Evolutionary conservation across 1,284 basidiomycete species (phyloP).

Genomic region (Cerioporus squamosus): DNA sequence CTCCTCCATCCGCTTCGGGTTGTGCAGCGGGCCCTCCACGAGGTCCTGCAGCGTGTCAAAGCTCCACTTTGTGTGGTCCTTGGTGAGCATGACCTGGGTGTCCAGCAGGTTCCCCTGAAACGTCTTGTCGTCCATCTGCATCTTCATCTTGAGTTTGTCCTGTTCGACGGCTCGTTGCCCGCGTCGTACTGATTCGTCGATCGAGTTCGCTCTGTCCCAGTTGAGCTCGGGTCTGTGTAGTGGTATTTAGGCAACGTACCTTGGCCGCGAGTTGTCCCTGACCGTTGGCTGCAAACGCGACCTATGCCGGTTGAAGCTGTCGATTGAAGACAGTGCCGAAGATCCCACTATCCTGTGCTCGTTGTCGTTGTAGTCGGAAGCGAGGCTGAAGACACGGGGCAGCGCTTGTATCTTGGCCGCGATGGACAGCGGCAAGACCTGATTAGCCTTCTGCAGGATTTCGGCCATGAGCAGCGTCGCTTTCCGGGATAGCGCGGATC

Average conservation of each 20-base stretch:
- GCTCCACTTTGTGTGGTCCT: slow-evolving; percentile 94
- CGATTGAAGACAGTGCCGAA: slow-evolving; percentile 85
- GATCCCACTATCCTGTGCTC: slow-evolving; percentile 85
- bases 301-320: slow-evolving; percentile 89
- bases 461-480: slow-evolving; percentile 94
- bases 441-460: slow-evolving; percentile 86
- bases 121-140: slow-evolving; percentile 92
- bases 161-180: slow-evolving; percentile 93
- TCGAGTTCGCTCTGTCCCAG: slow-evolving; percentile 73
- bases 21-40: slow-evolving; percentile 90
- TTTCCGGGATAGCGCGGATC: slow-evolving; percentile 78
- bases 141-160: slow-evolving; percentile 83
- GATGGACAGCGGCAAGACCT: slow-evolving; percentile 83
- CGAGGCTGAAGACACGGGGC: slow-evolving; percentile 85
- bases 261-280: slow-evolving; percentile 59
- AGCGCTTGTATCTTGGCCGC: slow-evolving; percentile 90
- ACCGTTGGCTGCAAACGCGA: slow-evolving; percentile 62
- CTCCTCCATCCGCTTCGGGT: slow-evolving; percentile 94
- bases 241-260: slow-evolving; percentile 42
- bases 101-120: slow-evolving; percentile 86
- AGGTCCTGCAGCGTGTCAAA: slow-evolving; percentile 89
- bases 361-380: slow-evolving; percentile 74
- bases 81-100: slow-evolving; percentile 86
- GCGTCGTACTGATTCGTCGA: slow-evolving; percentile 85
- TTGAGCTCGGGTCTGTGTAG: neutral